Percentiles rank a stretch among this genome's conserved stretches.
Evolutionary conservation across 1,284 basidiomycete species (phyloP).

Genomic region (Naganishia albida): DNA sequence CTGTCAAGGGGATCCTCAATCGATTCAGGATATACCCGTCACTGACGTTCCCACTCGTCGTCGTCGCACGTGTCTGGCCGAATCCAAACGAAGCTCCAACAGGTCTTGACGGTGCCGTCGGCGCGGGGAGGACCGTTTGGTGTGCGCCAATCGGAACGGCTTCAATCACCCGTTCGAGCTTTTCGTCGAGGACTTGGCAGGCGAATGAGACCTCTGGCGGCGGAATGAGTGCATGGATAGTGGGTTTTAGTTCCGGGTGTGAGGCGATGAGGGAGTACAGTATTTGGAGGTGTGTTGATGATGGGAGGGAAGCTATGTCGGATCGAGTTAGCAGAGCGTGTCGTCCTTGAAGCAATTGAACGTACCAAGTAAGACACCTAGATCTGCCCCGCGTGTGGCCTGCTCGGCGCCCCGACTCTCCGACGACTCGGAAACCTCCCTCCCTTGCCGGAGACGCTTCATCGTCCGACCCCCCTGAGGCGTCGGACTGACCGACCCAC

Average conservation of each 20-base stretch:
- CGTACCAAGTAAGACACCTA: constrained; percentile 16
- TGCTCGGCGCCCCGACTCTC: neutral
- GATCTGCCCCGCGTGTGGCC: constrained; percentile 3
- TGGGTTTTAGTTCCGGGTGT: constrained; percentile 3
- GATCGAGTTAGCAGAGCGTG: neutral
- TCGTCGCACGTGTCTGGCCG: neutral
- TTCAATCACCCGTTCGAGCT: neutral
- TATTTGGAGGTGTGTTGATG: constrained; percentile 23
- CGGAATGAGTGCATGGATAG: constrained; percentile 8
- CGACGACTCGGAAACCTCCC: neutral
- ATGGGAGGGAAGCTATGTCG: constrained; percentile 7
- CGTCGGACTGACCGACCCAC: neutral
- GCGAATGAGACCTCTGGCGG: constrained; percentile 16
- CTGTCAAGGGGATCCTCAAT: constrained; percentile 5
- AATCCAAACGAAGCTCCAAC: constrained; percentile 4
- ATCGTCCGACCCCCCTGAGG: neutral
- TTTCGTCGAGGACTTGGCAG: constrained; percentile 17
- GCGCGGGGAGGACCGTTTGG: too few species aligned
- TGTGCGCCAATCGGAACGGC: constrained; percentile 13
- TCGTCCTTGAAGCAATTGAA: neutral
- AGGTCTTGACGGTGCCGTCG: neutral
- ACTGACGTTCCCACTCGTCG: neutral
- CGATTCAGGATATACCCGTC: constrained; percentile 24
- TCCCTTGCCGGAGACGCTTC: constrained; percentile 2
- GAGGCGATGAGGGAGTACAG: constrained; percentile 18